Base-by-base conservation (phyloP, 257 asterid species). In the Eucommia ulmoides region DNA sequence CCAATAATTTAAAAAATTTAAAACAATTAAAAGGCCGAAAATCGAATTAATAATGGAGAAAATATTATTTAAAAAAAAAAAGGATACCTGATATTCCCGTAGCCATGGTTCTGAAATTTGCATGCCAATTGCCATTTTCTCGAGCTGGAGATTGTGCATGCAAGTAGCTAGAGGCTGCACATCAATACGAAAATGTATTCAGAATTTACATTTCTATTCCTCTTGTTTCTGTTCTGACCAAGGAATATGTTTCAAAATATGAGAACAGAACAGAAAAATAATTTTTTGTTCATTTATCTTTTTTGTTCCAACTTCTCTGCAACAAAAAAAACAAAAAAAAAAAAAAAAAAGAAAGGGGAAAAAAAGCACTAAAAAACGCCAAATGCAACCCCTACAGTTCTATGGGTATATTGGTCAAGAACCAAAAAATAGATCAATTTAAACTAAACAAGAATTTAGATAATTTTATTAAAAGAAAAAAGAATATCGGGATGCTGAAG, bases 131-230 rank as follows among this genome's bases (percentile, higher is more conserved):
- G 96, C 98, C 86, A 89, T 67, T 72, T 85, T 89, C 72, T 66
- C 83, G 10, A 26, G 73, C 76, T 89, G 98, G 54, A 85, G 79
- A 66, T 71, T 74, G 79, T 83, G 86, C 93, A 85, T 83, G 76
- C 98, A 89, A 38, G 69, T 52, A 38, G 94, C 87, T 20, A 89
- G 86, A 50, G 98, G 93, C 98, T 85, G 92, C 76, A 76, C 6
- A 6, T 8, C 8, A 42, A 35, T 35, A 35, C 11, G 2, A 42
- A 16, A 42, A 2, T 2, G 20, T 10, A 42, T 42, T n/a, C 20
- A 10, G n/a, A n/a, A n/a, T n/a, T n/a, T 42, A 16, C 20, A 26
- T 26, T 12, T 16, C 1, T 16, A 16, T 8, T 16, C 20, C 19
- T 8, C n/a, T 2, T 15, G 48, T 16, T 19, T 42, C 8, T 21